Evolutionary conservation across 768 basidiomycete species (phyloP), one percentile per base, ranked within the genome.

Genomic region (Megacollybia marginata): DNA sequence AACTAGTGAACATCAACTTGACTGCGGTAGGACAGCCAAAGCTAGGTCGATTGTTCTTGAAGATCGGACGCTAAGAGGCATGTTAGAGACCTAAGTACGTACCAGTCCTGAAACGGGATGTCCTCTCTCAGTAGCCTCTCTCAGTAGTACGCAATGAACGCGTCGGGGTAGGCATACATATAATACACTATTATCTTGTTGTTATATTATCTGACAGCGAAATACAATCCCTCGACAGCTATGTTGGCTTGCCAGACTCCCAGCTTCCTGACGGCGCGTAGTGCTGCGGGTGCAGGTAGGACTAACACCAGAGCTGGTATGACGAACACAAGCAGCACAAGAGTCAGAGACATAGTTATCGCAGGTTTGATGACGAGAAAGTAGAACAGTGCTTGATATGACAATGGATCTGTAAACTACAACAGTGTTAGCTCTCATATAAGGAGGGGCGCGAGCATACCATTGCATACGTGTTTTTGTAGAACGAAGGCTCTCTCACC

Each of bases 311-410:
- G 65, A 15, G 76, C 66, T 1, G 85, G 73, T 0, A 88, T 67
- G 19, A 82, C 76, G 50, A 87, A 52, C 12, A 77, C 65, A 13
- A 87, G 35, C 46, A 88, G 61, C 18, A 68, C 55, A 12, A 88
- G 61, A 5, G 78, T 75, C 33, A 90, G 68, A 15, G 85, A 67
- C 23, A 92, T 64, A 1, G 88, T 88, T 62, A 91, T 85, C 31
- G 79, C 74, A 2, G 89, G 87, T 62, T 92, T 92, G 70, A 92
- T 82, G 46, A 91, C 85, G 52, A 92, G 75, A 67, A 92, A 92
- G 62, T 92, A 91, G 71, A 92, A 91, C 3, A 92, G 73, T 0
- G 89, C 83, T 68, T 87, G 86, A 64, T 88, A 91, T 15, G 88
- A 86, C 5, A 84, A 87, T 35, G 84, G 69, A 58, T 91, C 88